These are phyloP conservation scores for Nymphaea colorata DNA, from an alignment of 164 flowering plant species.

Conservation along the genomic window DNA sequence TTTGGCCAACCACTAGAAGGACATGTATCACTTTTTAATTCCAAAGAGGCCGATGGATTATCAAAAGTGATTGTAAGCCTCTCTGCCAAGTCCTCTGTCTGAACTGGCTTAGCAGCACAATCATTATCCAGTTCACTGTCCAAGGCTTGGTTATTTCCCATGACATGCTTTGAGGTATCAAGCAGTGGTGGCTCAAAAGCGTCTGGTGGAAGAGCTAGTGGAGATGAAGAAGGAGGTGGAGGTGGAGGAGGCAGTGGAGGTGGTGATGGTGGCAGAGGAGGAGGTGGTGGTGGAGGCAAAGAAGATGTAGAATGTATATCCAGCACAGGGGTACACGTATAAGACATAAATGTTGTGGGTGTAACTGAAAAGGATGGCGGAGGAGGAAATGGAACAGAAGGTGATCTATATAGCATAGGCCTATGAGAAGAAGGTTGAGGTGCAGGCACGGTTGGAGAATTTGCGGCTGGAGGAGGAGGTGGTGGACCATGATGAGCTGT, in stretches of 20 bases:
- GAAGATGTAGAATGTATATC: slow-evolving; percentile 7
- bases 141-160: background rate
- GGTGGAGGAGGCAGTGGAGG: slow-evolving; percentile 22
- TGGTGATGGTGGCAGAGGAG: slow-evolving; percentile 21
- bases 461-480: slow-evolving; percentile 11
- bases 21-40: slow-evolving; percentile 1
- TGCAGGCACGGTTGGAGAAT: slow-evolving; percentile 25
- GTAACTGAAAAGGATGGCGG: slow-evolving; percentile 16
- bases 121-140: slow-evolving; percentile 4
- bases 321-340: slow-evolving; percentile 6
- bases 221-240: slow-evolving; percentile 25
- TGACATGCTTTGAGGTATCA: background rate
- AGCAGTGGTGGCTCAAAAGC: background rate
- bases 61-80: background rate
- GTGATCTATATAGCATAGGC: slow-evolving; percentile 18
- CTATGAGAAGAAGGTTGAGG: slow-evolving; percentile 33
- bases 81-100: slow-evolving; percentile 3
- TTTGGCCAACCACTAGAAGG: background rate
- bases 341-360: slow-evolving; percentile 16
- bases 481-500: slow-evolving; percentile 14
- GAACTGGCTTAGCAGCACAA: slow-evolving; percentile 1
- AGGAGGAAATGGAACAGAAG: slow-evolving; percentile 16
- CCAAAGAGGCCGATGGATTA: slow-evolving; percentile 6
- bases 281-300: slow-evolving; percentile 18
- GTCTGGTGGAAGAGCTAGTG: slow-evolving; percentile 1